phyloP scores from a whole-genome alignment of 164 flowering plant species.

The Dillenia suffruticosa region DNA sequence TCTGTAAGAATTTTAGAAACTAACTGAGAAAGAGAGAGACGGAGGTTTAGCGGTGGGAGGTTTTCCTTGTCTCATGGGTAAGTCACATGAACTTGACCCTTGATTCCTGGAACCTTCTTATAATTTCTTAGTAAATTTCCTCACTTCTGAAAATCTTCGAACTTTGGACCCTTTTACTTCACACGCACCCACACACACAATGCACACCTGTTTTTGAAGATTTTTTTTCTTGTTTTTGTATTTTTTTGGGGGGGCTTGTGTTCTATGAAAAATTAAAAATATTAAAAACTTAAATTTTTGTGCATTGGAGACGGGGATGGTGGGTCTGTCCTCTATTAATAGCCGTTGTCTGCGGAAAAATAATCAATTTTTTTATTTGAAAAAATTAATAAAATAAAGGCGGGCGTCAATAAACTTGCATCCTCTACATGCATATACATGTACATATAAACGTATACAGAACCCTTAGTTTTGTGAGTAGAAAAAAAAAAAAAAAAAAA shows the following conservation, averaged over 20 bases:
- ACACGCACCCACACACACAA: neutral
- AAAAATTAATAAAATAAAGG: conserved; percentile 3
- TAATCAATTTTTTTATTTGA: conserved; percentile 14
- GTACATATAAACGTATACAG: too few species aligned
- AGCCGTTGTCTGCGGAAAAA: conserved; percentile 54
- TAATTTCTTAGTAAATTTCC: conserved; percentile 15
- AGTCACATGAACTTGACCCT: conserved; percentile 60
- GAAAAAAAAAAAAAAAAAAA: neutral
- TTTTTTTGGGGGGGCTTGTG: too few species aligned
- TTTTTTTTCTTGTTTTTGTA: too few species aligned
- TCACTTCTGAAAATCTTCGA: conserved; percentile 28
- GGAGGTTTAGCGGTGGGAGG: conserved; percentile 8
- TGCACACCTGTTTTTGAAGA: too few species aligned
- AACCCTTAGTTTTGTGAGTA: too few species aligned
- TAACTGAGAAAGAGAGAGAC: conserved; percentile 9
- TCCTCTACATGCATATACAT: too few species aligned
- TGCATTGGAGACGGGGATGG: conserved; percentile 17
- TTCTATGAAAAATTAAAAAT: too few species aligned
- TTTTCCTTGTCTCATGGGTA: conserved; percentile 29
- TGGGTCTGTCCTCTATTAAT: conserved; percentile 38
- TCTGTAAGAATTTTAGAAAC: too few species aligned
- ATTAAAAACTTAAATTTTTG: neutral
- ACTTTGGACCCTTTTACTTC: conserved; percentile 19
- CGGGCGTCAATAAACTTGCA: conserved; percentile 10
- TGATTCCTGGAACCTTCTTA: conserved; percentile 70